Percentiles rank a stretch among this genome's conserved stretches.
Evolutionary conservation across 139 green algal genomes (phyloP).

Genomic region (Auxenochlorella protothecoides): DNA sequence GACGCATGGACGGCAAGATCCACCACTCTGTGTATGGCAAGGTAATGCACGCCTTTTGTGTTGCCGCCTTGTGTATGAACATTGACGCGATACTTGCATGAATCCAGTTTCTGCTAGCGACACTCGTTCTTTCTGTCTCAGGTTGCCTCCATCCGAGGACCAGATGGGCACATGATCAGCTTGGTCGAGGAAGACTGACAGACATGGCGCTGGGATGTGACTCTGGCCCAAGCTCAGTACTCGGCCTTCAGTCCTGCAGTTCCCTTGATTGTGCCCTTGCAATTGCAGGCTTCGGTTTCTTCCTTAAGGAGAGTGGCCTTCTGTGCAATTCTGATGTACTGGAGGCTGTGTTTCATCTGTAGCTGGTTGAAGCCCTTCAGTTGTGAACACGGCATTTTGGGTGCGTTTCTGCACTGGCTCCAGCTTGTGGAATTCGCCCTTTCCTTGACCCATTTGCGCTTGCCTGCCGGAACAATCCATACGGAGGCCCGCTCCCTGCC

Average conservation of each 20-base stretch:
- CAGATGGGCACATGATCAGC: slow-evolving; percentile 58
- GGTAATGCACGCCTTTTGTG: slow-evolving; percentile 8
- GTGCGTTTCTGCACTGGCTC: no score
- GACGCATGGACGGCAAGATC: slow-evolving; percentile 54
- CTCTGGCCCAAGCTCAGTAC: not conserved
- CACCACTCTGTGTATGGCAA: slow-evolving; percentile 51
- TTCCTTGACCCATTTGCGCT: no score
- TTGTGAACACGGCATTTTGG: no score
- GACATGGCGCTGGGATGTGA: not conserved
- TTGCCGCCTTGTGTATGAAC: not conserved
- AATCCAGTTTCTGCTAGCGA: not conserved
- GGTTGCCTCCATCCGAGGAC: slow-evolving; percentile 43
- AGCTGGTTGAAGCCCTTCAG: not conserved
- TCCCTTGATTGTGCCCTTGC: not conserved
- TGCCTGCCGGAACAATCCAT: no score
- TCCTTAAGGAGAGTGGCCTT: no score
- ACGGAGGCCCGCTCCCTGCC: no score
- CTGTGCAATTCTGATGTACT: not conserved
- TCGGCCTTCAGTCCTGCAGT: not conserved
- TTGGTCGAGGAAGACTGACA: slow-evolving; percentile 29
- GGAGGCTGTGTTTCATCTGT: not conserved
- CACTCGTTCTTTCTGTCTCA: slow-evolving; percentile 2
- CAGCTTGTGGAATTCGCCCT: no score
- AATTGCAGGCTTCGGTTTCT: not conserved
- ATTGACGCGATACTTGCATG: not conserved